Base-by-base conservation (phyloP, 208 protist species). In the Crithidia fasciculata region DNA sequence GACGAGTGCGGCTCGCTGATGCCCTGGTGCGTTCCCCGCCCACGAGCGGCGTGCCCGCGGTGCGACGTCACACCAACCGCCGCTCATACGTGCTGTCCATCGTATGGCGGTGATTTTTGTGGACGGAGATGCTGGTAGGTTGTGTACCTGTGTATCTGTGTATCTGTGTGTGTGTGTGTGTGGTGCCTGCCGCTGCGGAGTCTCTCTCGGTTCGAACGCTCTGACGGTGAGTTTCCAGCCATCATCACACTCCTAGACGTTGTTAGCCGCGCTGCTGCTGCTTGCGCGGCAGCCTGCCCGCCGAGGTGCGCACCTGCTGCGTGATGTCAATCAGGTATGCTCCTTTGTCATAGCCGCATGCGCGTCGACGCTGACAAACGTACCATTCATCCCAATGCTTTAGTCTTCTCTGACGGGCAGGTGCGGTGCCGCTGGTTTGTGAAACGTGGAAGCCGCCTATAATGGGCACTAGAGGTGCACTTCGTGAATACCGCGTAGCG, bases 301-400 rank as follows among this genome's bases (percentile, higher is more conserved):
- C 19, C 18, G 19, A 59, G 7, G 19, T 40, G 55, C 19, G 19
- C 19, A 2, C 39, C 65, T 71, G 65, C 72, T 58, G 10, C 56
- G 50, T 77, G 72, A 77, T 77, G 72, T 59, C 37, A 72, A 59
- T 50, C 64, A 70, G 73, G 73, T 78, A 78, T 72, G 73, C 73
- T 78, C 65, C 73, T 78, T 78, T 78, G 73, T 62, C 73, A 44
- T 59, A 78, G 73, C 65, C 63, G 63, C 57, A 2, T 15, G 54
- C 40, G 65, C 45, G 7, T 49, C 45, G 45, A 15, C 12, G 45
- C 45, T 15, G 9, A 49, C 7, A 49, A 2, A 49, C 45, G 12
- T 49, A 8, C 7, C 45, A 49, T 49, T 49, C 45, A 49, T 15
- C 7, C 45, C 45, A 8, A 8, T 49, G 45, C 45, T 49, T 44